Evolutionary conservation across 148 eudicot species (phyloP), one percentile per base, ranked within the genome.

Genomic region (Rhododendron molle): DNA sequence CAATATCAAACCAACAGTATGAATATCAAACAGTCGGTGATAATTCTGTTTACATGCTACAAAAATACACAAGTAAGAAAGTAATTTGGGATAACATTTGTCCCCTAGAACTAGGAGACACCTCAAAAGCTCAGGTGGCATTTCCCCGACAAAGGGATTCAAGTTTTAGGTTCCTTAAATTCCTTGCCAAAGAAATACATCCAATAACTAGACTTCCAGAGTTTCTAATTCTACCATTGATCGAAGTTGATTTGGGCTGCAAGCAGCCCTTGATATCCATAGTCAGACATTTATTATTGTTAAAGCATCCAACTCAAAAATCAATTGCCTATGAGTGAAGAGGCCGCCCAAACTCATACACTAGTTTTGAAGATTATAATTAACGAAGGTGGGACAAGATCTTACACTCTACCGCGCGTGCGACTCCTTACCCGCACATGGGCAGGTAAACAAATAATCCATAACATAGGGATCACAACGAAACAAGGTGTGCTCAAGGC

Each of bases 1-100:
- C 2, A 85, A 67, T 56, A 76, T 87, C 81, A 87, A 83, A 85
- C 73, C 60, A 83, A 84, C 50, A 88, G 60, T 40, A 49, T 73
- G 78, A 84, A 69, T 80, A 56, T 43, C 32, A 77, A 23, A 23
- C 28, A 26, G 44, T 52, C 20, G 72, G 71, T 32, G 52, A 65
- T 65, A 82, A 82, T 34, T 81, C 30, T 81, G 34, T 38, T 30
- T 65, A n/a, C 12, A 71, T 30, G 62, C 78, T 47, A 36, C 44
- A 69, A 83, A 71, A 83, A 23, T 32, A 69, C 18, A 47, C 13
- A 18, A 83, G 4, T 21, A 83, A 4, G 23, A 60, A 43, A 32
- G 30, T 36, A 62, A 71, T 30, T 5, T 32, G 32, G 32, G 32
- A 32, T 32, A 32, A 32, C 32, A 32, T 32, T 32, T 32, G 32